phyloP scores from a whole-genome alignment of 345 rosid species.

The Camelina laxa region DNA sequence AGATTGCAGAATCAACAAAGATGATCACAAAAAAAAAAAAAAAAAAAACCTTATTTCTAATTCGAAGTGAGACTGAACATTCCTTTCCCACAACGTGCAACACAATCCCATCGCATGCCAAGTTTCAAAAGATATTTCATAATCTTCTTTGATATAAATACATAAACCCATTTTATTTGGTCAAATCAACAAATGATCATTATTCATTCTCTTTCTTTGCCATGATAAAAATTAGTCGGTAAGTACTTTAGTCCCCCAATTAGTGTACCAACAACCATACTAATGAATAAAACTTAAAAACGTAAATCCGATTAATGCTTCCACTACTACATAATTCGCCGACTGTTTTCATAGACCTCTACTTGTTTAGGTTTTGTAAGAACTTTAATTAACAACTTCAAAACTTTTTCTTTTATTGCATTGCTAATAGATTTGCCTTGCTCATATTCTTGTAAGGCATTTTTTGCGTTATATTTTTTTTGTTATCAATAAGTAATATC shows the following conservation, averaged over 20 bases:
- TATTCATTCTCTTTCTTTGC: not conserved
- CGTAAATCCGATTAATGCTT: not conserved
- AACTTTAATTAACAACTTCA: not conserved
- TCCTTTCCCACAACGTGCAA: slow-evolving; percentile 31
- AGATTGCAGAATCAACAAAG: slow-evolving; percentile 41
- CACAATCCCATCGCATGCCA: slow-evolving; percentile 17
- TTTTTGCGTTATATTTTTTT: not conserved
- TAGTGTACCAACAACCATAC: slow-evolving; percentile 3
- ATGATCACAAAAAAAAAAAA: slow-evolving; percentile 1
- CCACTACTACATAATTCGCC: not conserved
- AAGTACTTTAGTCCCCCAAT: slow-evolving; percentile 1
- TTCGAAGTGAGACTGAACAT: slow-evolving; percentile 17
- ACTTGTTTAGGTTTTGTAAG: not conserved
- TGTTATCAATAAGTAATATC: not conserved
- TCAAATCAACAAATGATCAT: slow-evolving; percentile 4
- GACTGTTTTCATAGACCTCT: slow-evolving; percentile 3
- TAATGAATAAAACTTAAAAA: not conserved
- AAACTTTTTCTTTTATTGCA: too few relatives aligned
- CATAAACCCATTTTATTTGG: slow-evolving; percentile 7
- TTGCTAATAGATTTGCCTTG: not conserved
- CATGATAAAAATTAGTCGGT: slow-evolving; percentile 17
- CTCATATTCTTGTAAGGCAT: not conserved
- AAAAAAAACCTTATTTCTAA: slow-evolving; percentile 16
- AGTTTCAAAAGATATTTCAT: not conserved
- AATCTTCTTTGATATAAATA: not conserved